Percentiles rank a stretch among this genome's conserved stretches.
Evolutionary conservation across 129 eudicot genomes (phyloP).

Genomic region (Escallonia rubra): DNA sequence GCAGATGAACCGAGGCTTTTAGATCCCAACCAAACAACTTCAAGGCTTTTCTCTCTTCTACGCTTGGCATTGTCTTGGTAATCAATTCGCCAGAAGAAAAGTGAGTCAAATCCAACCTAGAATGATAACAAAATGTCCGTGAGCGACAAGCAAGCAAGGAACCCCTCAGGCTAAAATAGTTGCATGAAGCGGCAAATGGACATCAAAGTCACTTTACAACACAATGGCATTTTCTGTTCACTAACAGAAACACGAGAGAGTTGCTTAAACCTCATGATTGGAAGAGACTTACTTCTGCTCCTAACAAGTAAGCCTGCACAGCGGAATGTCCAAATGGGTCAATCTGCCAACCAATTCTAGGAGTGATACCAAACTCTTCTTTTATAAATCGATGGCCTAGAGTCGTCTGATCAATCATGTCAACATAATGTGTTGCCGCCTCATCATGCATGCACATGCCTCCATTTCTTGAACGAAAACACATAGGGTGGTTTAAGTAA

Average conservation of each 20-base stretch:
- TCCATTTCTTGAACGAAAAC: conserved; percentile 22
- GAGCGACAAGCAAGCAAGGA: not conserved
- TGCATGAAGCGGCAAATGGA: not conserved
- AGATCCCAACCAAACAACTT: conserved; percentile 83
- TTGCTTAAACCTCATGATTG: no score
- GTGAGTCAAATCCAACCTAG: conserved; percentile 92
- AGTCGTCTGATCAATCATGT: conserved; percentile 34
- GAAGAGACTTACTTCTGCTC: conserved; percentile 23
- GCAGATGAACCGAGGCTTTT: conserved; percentile 76
- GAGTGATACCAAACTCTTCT: conserved; percentile 19
- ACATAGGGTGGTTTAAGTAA: not conserved
- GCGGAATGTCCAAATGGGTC: conserved; percentile 39
- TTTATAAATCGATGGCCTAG: conserved; percentile 26
- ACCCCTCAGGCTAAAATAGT: not conserved
- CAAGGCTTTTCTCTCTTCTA: conserved; percentile 65
- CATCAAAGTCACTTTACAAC: no score
- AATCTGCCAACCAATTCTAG: conserved; percentile 36
- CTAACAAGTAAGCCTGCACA: conserved; percentile 34
- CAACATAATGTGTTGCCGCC: conserved; percentile 26
- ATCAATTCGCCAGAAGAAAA: conserved; percentile 83
- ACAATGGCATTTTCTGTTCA: no score
- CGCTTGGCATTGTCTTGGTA: conserved; percentile 90
- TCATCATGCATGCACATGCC: conserved; percentile 37
- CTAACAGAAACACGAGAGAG: no score
- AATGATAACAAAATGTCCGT: not conserved